Conservation (phyloP, 805 yeast genomes). For the Suhomyces pyralidae region DNA sequence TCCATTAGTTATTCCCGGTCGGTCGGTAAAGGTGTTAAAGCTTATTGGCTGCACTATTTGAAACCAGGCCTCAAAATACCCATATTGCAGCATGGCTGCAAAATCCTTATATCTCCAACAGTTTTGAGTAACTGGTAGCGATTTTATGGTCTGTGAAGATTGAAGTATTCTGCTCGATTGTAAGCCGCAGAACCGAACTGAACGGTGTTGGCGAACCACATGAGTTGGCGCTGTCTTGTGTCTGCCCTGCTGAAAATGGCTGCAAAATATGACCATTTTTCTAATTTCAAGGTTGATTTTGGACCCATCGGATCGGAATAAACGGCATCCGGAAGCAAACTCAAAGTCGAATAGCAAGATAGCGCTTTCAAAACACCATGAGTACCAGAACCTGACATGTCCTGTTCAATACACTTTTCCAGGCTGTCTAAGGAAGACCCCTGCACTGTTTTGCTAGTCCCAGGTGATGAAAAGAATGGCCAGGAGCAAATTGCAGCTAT, state of each 20-base stretch:
- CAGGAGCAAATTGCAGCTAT: background rate
- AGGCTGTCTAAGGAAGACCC: background rate
- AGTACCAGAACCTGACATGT: background rate
- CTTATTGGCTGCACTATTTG: background rate
- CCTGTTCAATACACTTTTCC: background rate
- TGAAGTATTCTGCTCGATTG: background rate
- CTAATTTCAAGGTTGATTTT: background rate
- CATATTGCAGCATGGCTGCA: background rate
- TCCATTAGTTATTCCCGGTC: no score
- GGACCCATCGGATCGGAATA: background rate
- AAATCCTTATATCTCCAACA: background rate
- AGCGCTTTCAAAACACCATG: no score
- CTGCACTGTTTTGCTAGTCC: background rate
- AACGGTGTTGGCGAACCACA: background rate
- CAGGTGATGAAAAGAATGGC: background rate
- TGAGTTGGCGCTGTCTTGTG: background rate
- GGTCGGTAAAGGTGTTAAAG: no score
- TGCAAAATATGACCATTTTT: background rate
- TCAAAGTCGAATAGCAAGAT: no score
- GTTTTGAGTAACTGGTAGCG: background rate
- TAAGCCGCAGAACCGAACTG: background rate
- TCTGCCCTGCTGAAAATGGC: background rate
- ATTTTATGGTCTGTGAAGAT: background rate
- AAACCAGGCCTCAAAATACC: background rate
- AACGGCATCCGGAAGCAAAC: background rate